phyloP scores from a whole-genome alignment of 208 protist species.

The Acanthamoeba rhysodes region DNA sequence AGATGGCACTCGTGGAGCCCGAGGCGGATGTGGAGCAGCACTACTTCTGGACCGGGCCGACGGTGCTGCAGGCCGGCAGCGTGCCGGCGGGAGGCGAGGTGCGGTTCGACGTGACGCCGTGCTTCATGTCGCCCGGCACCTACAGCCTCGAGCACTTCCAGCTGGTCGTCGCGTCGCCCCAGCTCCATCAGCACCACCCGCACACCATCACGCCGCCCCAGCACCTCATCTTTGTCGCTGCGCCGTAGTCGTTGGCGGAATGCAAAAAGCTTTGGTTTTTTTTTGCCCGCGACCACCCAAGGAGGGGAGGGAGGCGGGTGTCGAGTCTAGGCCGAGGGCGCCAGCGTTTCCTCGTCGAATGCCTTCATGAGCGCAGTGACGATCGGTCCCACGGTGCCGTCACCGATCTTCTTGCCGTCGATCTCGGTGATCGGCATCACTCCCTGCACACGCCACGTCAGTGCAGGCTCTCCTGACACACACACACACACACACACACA shows the following conservation, averaged over 20 bases:
- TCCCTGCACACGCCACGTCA: neutral
- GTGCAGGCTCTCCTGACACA: too few relatives aligned
- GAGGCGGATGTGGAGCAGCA: neutral
- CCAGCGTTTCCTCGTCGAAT: neutral
- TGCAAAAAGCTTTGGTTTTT: too few relatives aligned
- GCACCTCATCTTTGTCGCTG: neutral
- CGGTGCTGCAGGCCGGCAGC: neutral
- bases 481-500: too few relatives aligned
- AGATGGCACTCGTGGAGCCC: neutral
- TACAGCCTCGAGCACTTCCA: constrained; percentile 35
- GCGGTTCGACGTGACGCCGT: neutral
- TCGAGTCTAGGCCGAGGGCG: too few relatives aligned
- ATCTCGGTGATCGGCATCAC: constrained; percentile 49
- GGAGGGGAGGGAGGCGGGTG: too few relatives aligned
- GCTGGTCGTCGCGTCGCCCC: neutral
- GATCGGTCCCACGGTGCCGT: neutral
- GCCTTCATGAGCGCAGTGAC: constrained; percentile 25
- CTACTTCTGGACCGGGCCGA: neutral
- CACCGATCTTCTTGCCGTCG: constrained; percentile 35
- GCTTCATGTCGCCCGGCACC: constrained; percentile 18
- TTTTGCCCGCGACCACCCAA: too few relatives aligned
- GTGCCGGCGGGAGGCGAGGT: neutral
- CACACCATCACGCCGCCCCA: neutral
- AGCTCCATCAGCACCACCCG: neutral
- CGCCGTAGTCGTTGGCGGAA: too few relatives aligned